These are phyloP conservation scores for Auriscalpium orientale DNA, from an alignment of 768 basidiomycete species.

Conservation along the genomic window DNA sequence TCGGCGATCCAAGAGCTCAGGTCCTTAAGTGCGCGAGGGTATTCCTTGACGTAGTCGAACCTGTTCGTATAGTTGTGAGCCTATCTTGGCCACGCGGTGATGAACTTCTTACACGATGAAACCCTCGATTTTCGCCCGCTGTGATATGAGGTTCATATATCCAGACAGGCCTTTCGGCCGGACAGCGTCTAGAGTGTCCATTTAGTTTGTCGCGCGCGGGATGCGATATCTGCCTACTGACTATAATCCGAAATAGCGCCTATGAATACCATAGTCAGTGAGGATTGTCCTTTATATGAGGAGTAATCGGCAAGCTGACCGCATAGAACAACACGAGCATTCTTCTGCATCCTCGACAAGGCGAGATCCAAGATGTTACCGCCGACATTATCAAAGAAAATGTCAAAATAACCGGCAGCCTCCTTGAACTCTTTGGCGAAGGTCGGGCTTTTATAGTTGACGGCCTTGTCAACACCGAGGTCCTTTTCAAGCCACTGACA, in stretches of 20 bases:
- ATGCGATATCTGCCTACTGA: conserved; percentile 24
- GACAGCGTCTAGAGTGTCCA: conserved; percentile 35
- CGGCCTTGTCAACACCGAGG: conserved; percentile 64
- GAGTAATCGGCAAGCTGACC: conserved; percentile 34
- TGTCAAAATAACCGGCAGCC: conserved; percentile 68
- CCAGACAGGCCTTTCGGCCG: conserved; percentile 60
- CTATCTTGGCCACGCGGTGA: background rate
- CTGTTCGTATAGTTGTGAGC: conserved; percentile 27
- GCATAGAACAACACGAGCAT: conserved; percentile 74
- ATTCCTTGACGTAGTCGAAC: conserved; percentile 65
- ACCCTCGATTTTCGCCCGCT: conserved; percentile 75
- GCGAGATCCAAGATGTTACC: conserved; percentile 79
- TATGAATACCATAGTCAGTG: conserved; percentile 19
- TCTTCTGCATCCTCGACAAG: conserved; percentile 64
- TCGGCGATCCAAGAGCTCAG: conserved; percentile 50
- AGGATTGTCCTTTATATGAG: background rate
- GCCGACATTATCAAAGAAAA: conserved; percentile 79
- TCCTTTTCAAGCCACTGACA: conserved; percentile 81
- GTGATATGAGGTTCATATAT: conserved; percentile 63
- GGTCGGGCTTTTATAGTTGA: conserved; percentile 79
- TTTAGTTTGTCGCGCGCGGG: background rate
- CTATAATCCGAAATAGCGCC: conserved; percentile 85
- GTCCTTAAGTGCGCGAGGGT: conserved; percentile 47
- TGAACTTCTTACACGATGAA: conserved; percentile 62
- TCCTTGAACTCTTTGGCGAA: conserved; percentile 70